Conservation (phyloP, 176 grass and related monocot species). For the Aegilops sharonensis region DNA sequence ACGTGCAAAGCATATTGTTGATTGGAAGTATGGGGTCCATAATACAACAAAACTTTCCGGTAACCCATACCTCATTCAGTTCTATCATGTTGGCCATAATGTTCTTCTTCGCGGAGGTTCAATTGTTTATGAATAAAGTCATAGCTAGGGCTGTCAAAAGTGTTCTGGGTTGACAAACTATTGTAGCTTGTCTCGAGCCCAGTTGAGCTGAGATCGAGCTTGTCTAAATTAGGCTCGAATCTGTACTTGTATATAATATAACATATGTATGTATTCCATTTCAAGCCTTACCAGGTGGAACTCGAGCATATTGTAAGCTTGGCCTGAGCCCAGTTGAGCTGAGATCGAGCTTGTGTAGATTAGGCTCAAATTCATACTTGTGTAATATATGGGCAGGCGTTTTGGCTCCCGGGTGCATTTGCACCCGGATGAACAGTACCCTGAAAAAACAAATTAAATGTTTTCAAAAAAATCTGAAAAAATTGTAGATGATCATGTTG, state of each 20-base stretch:
- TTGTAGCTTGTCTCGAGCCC: background rate
- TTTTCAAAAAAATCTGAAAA: too few species aligned
- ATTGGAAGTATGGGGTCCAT: background rate
- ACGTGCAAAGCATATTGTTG: background rate
- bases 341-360: background rate
- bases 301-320: background rate
- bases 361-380: background rate
- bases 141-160: background rate
- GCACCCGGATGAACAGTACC: too few species aligned
- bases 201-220: background rate
- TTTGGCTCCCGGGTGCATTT: too few species aligned
- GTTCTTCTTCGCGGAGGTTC: background rate
- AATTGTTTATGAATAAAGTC: background rate
- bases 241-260: background rate
- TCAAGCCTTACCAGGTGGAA: too few species aligned
- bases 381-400: background rate
- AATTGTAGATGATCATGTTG: too few species aligned
- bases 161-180: background rate
- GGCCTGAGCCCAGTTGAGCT: background rate
- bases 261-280: too few species aligned
- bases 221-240: background rate
- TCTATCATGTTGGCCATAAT: background rate
- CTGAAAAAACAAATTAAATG: too few species aligned
- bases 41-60: background rate
- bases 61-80: background rate